Evolutionary conservation across 768 basidiomycete genomes (phyloP), one percentile per base, ranked within the genome.

Genomic region (Collybia sordida): DNA sequence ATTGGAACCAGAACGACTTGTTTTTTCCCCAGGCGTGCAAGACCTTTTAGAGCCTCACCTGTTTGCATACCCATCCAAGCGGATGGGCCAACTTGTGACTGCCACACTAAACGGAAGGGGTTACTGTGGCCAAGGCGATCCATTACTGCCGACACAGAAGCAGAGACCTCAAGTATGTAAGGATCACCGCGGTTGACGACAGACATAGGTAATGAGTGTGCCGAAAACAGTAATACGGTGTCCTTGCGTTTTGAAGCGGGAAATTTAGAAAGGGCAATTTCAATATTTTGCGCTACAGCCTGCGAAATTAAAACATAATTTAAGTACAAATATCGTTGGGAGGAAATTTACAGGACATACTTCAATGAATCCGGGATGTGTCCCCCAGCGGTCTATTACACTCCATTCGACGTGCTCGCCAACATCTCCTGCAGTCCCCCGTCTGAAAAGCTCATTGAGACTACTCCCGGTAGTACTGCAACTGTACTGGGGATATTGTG

Each of bases 21-120:
- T 66, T 90, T 91, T 64, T 77, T 81, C 24, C 88, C 88, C 35
- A 90, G 71, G 15, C 85, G 80, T 45, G 88, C 86, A 37, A 91
- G 76, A 15, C 90, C 90, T 75, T 97, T 93, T 64, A 99, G 72
- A 39, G 94, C 90, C 46, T 92, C 93, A 15, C 81, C 76, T 1
- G 97, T 99, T 68, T 98, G 94, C 74, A 93, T 93, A 3, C 97
- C 97, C 82, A 98, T 91, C 97, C 97, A 98, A 17, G 95, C 90
- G 31, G 86, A 88, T 3, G 97, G 97, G 3, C 97, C 97, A 41
- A 99, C 97, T 68, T 98, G 89, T 5, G 88, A 91, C 73, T 99
- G 97, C 97, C 97, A 99, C 1, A 95, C 92, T 49, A 98, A 78
- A 21, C 97, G 88, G 70, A 88, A 97, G 3, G 96, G 90, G 65